phyloP scores from a whole-genome alignment of 805 yeast species.

The Saturnispora mendoncae region DNA sequence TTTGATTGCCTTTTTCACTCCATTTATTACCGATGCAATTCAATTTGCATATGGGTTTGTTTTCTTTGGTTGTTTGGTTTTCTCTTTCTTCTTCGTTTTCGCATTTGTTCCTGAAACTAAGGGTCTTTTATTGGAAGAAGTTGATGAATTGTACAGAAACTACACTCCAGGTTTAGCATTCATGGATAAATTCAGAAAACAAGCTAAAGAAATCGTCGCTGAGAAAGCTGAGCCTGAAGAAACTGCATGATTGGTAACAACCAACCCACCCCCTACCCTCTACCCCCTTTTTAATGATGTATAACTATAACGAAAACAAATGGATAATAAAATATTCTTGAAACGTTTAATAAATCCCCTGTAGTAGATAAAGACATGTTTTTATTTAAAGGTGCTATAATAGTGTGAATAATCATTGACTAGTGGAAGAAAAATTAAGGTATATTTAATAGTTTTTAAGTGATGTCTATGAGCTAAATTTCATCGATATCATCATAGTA shows the following conservation, averaged over 20 bases:
- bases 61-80: constrained; percentile 46
- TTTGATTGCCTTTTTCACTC: constrained; percentile 49
- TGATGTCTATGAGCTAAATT: too few relatives aligned
- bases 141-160: constrained; percentile 39
- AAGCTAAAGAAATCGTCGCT: constrained; percentile 1
- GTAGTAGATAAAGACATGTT: too few relatives aligned
- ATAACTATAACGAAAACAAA: neutral
- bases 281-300: neutral
- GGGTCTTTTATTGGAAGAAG: constrained; percentile 49
- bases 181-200: constrained; percentile 20
- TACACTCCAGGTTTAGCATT: constrained; percentile 29
- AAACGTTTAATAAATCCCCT: too few relatives aligned
- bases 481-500: too few relatives aligned
- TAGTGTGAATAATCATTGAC: too few relatives aligned
- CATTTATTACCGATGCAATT: constrained; percentile 45
- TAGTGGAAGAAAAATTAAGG: too few relatives aligned
- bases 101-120: constrained; percentile 48
- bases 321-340: too few relatives aligned
- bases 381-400: too few relatives aligned
- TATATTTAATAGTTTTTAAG: too few relatives aligned
- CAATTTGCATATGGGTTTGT: constrained; percentile 52
- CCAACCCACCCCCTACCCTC: neutral
- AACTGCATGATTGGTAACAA: neutral
- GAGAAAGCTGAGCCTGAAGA: constrained; percentile 5
- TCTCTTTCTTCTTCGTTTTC: constrained; percentile 45